A percentile compares a stretch with the other conserved stretches of the same genome.
Conservation (phyloP, 768 basidiomycete genomes). For the Mycena pura region DNA sequence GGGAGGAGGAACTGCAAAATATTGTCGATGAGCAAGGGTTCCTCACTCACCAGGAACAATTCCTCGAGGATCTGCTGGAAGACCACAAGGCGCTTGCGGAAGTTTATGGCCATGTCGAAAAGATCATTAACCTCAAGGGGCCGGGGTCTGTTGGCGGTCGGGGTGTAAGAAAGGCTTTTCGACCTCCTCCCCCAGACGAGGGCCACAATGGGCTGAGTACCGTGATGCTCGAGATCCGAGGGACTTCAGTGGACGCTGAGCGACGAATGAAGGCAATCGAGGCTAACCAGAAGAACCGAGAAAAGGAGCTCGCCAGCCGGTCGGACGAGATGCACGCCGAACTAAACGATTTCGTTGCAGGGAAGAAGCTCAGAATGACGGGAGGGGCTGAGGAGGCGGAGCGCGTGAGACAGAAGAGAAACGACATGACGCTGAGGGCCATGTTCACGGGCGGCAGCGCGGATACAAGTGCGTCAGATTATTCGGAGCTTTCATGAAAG, state of each 20-base stretch:
- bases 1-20: constrained; percentile 95
- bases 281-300: constrained; percentile 79
- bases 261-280: constrained; percentile 92
- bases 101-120: constrained; percentile 90
- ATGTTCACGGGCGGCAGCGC: constrained; percentile 71
- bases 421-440: constrained; percentile 85
- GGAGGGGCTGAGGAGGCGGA: constrained; percentile 94
- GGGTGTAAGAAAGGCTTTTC: constrained; percentile 56
- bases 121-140: constrained; percentile 78
- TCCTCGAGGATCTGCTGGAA: constrained; percentile 86
- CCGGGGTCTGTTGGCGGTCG: constrained; percentile 46
- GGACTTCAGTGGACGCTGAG: constrained; percentile 82
- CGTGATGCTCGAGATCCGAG: constrained; percentile 91
- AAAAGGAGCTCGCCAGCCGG: constrained; percentile 73
- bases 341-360: constrained; percentile 82
- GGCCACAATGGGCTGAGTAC: constrained; percentile 70
- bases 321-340: constrained; percentile 89
- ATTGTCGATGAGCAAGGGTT: constrained; percentile 98
- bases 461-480: constrained; percentile 8
- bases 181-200: constrained; percentile 69
- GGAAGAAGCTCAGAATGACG: constrained; percentile 93
- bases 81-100: constrained; percentile 90
- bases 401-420: constrained; percentile 83
- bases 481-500: background rate
- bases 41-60: constrained; percentile 90